Evolutionary conservation across 768 basidiomycete species (phyloP).

Genomic region (Phylloporus sp.): DNA sequence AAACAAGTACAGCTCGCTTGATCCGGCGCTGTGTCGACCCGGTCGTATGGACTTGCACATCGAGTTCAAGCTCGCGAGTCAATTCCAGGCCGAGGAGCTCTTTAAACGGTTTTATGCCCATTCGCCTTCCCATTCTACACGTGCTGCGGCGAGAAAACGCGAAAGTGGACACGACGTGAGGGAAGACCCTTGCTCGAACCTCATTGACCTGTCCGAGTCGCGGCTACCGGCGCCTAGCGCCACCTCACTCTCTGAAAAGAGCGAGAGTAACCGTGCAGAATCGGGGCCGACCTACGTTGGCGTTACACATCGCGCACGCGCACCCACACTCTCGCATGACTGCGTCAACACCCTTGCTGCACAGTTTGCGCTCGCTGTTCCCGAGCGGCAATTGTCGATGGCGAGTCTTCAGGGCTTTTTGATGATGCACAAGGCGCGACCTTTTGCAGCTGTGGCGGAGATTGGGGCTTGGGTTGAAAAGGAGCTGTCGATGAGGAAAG

Average conservation of each 20-base stretch:
- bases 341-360: slow-evolving; percentile 46
- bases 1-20: slow-evolving; percentile 65
- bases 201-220: slow-evolving; percentile 17
- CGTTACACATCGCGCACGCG: slow-evolving; percentile 30
- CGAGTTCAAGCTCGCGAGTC: slow-evolving; percentile 71
- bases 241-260: slow-evolving; percentile 14
- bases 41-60: slow-evolving; percentile 79
- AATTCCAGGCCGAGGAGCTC: slow-evolving; percentile 59
- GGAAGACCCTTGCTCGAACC: background rate
- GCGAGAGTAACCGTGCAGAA: background rate
- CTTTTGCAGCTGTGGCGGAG: slow-evolving; percentile 48
- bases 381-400: slow-evolving; percentile 40
- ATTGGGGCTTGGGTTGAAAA: slow-evolving; percentile 46
- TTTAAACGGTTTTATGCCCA: slow-evolving; percentile 67
- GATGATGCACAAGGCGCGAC: slow-evolving; percentile 62
- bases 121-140: background rate
- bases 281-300: slow-evolving; percentile 9
- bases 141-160: background rate
- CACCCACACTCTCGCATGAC: slow-evolving; percentile 37
- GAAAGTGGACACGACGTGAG: background rate
- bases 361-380: slow-evolving; percentile 51
- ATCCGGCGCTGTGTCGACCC: slow-evolving; percentile 69
- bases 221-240: background rate
- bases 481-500: slow-evolving; percentile 27
- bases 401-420: slow-evolving; percentile 53